phyloP scores from a whole-genome alignment of 2,329 filamentous ascomycete genomes.

The Penicillium sp. region DNA sequence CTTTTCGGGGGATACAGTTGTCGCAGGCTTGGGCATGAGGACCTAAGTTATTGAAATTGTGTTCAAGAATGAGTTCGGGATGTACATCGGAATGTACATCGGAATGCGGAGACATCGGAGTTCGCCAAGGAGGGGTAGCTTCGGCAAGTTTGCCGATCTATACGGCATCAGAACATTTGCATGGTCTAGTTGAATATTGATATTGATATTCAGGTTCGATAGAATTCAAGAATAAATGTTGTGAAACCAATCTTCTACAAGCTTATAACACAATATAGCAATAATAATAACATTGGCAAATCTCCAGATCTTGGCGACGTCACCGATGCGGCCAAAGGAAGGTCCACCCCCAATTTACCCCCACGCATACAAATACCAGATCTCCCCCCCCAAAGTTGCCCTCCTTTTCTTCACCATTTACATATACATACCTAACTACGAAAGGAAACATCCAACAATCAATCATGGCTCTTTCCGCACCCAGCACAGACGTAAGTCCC shows the following conservation, averaged over 20 bases:
- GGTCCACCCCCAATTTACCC: constrained; percentile 13
- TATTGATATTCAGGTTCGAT: too few relatives aligned
- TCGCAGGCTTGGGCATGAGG: constrained; percentile 30
- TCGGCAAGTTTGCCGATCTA: constrained; percentile 1
- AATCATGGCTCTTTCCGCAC: constrained; percentile 32
- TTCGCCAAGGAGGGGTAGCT: background rate
- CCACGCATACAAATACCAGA: constrained; percentile 2
- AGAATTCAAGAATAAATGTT: too few relatives aligned
- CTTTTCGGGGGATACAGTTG: constrained; percentile 32
- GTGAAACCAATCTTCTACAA: too few relatives aligned
- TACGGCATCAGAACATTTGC: background rate
- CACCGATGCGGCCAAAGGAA: constrained; percentile 8
- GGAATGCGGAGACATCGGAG: background rate
- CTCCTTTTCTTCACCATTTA: background rate
- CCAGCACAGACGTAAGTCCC: constrained; percentile 33
- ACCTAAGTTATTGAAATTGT: background rate
- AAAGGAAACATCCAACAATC: background rate
- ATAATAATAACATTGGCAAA: background rate
- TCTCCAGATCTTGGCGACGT: background rate
- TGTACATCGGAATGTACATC: background rate
- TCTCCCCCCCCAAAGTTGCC: background rate
- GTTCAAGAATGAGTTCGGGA: background rate
- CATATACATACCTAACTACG: background rate
- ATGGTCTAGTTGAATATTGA: background rate
- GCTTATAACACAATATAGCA: background rate